A percentile compares a stretch with the other conserved stretches of the same genome.
These are phyloP conservation scores for Oryza australiensis DNA, from an alignment of 176 grass and related monocot species.

Conservation along the genomic window DNA sequence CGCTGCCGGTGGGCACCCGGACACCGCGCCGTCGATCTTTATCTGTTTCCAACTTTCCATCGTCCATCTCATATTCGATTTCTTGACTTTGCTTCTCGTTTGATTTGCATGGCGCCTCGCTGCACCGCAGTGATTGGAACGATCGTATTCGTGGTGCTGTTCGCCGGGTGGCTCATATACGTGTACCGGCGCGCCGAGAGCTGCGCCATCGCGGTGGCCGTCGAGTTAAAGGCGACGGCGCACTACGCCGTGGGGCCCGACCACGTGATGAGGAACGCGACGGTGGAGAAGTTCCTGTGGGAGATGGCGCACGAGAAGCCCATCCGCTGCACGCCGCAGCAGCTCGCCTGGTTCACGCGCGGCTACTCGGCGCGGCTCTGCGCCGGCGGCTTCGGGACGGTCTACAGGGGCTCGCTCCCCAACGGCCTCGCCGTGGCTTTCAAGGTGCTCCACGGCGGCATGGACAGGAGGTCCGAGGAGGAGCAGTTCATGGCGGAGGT, in stretches of 20 bases:
- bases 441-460: slow-evolving; percentile 50
- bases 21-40: no score
- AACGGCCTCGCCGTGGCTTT: slow-evolving; percentile 43
- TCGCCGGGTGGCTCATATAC: no score
- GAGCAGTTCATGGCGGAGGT: slow-evolving; percentile 23
- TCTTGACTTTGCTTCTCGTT: no score
- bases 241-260: neutral
- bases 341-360: slow-evolving; percentile 42
- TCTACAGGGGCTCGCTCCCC: slow-evolving; percentile 50
- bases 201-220: no score
- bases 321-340: slow-evolving; percentile 44
- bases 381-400: slow-evolving; percentile 64
- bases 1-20: no score
- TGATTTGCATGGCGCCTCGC: no score
- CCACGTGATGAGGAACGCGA: neutral
- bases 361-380: slow-evolving; percentile 31
- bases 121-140: no score
- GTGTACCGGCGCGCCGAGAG: no score
- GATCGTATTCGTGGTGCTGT: no score
- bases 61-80: no score
- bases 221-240: no score
- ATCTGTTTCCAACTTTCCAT: no score
- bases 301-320: slow-evolving; percentile 40
- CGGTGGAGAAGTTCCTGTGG: slow-evolving; percentile 10
- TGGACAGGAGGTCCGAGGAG: slow-evolving; percentile 52